Evolutionary conservation across 441 rosid genomes (phyloP).

Genomic region (Pelargonium fulgidum): DNA sequence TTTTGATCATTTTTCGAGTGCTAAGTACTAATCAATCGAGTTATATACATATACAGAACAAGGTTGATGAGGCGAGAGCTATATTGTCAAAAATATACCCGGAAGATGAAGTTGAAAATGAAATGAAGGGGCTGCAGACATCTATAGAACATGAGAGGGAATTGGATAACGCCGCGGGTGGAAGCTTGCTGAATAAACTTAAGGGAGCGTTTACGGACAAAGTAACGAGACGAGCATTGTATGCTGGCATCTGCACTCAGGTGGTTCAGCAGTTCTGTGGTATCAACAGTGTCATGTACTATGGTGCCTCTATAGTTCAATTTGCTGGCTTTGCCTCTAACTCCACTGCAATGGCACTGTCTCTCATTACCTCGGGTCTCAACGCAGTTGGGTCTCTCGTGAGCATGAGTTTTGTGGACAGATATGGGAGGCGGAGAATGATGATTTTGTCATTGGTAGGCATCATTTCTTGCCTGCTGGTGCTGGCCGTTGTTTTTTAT

Average conservation of each 20-base stretch:
- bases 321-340: constrained; percentile 80
- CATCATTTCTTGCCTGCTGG: constrained; percentile 46
- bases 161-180: constrained; percentile 40
- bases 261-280: constrained; percentile 86
- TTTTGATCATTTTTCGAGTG: too few relatives aligned
- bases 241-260: constrained; percentile 73
- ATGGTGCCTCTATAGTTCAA: constrained; percentile 75
- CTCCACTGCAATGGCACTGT: constrained; percentile 57
- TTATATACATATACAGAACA: constrained; percentile 23
- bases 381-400: constrained; percentile 61
- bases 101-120: constrained; percentile 50
- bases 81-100: constrained; percentile 61
- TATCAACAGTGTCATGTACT: constrained; percentile 85
- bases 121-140: constrained; percentile 41
- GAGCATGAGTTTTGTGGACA: constrained; percentile 66
- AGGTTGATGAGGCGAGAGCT: constrained; percentile 44
- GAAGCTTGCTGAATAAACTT: constrained; percentile 36
- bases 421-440: constrained; percentile 68
- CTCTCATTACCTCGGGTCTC: constrained; percentile 68
- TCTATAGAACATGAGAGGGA: constrained; percentile 59
- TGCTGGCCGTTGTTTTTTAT: constrained; percentile 42
- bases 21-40: too few relatives aligned
- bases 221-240: constrained; percentile 61
- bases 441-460: constrained; percentile 67
- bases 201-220: constrained; percentile 43